Conservation (phyloP, 1,284 basidiomycete genomes). For the Leccinum fallax region DNA sequence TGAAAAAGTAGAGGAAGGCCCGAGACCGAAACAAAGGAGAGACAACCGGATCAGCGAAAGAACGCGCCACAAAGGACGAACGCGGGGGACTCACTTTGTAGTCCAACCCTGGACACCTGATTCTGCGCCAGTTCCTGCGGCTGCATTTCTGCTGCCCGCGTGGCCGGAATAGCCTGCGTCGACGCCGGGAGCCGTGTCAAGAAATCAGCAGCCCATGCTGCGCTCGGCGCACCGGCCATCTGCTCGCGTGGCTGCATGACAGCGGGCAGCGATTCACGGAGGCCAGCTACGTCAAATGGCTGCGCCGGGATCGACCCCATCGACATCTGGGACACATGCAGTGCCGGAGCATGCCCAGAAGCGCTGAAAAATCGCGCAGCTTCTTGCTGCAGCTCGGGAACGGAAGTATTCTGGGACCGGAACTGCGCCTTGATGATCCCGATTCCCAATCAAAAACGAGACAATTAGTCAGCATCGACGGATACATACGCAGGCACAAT, state of each 20-base stretch:
- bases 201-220: constrained; percentile 52
- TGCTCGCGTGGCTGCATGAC: constrained; percentile 33
- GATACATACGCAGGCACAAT: not conserved
- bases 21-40: not conserved
- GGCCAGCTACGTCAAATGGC: constrained; percentile 54
- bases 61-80: constrained; percentile 2
- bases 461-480: constrained; percentile 2
- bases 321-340: constrained; percentile 19
- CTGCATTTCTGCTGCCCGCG: constrained; percentile 1
- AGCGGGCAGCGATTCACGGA: constrained; percentile 55
- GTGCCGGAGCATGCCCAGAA: constrained; percentile 29
- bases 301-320: constrained; percentile 15
- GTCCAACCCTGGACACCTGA: constrained; percentile 5
- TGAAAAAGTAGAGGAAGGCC: not conserved
- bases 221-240: constrained; percentile 15
- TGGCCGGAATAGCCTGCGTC: constrained; percentile 1
- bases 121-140: constrained; percentile 15
- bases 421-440: constrained; percentile 44
- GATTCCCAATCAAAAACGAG: not conserved
- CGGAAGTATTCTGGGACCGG: constrained; percentile 51
- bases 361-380: constrained; percentile 67
- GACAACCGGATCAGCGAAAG: constrained; percentile 7
- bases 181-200: constrained; percentile 22
- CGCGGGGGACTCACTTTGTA: constrained; percentile 22
- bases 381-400: constrained; percentile 57